These are phyloP conservation scores for Pulveroboletus frians DNA, from an alignment of 768 basidiomycete genomes.

Conservation along the genomic window DNA sequence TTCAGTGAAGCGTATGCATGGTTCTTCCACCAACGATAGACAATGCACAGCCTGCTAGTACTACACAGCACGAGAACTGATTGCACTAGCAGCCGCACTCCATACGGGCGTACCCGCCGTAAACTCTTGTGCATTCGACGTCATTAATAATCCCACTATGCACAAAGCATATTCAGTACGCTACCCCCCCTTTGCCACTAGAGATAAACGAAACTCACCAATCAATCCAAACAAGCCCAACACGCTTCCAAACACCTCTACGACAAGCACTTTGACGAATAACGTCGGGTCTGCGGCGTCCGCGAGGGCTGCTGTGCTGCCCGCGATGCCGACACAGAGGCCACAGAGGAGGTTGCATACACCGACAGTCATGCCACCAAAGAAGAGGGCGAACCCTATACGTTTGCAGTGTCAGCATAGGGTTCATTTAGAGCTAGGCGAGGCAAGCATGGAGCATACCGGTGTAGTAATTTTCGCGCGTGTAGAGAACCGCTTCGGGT, in stretches of 20 bases:
- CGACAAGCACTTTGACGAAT: slow-evolving; percentile 95
- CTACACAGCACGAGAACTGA: slow-evolving; percentile 33
- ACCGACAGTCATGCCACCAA: slow-evolving; percentile 94
- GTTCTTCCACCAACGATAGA: neutral
- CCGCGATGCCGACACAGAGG: slow-evolving; percentile 89
- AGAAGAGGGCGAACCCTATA: slow-evolving; percentile 87
- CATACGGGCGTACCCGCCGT: slow-evolving; percentile 31
- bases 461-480: slow-evolving; percentile 87
- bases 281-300: slow-evolving; percentile 93
- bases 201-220: slow-evolving; percentile 46
- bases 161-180: neutral
- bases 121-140: slow-evolving; percentile 61
- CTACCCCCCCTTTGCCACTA: too few relatives aligned
- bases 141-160: slow-evolving; percentile 78
- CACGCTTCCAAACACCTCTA: slow-evolving; percentile 92
- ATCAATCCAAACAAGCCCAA: slow-evolving; percentile 91
- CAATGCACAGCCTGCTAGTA: slow-evolving; percentile 21
- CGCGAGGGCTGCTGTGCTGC: slow-evolving; percentile 89
- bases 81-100: slow-evolving; percentile 21
- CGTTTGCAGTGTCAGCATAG: neutral
- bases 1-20: neutral
- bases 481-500: slow-evolving; percentile 67
- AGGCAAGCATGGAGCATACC: slow-evolving; percentile 38
- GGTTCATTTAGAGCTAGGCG: neutral
- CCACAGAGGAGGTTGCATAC: slow-evolving; percentile 94